Conservation (phyloP, 805 yeast genomes). For the Candida broadrunensis region DNA sequence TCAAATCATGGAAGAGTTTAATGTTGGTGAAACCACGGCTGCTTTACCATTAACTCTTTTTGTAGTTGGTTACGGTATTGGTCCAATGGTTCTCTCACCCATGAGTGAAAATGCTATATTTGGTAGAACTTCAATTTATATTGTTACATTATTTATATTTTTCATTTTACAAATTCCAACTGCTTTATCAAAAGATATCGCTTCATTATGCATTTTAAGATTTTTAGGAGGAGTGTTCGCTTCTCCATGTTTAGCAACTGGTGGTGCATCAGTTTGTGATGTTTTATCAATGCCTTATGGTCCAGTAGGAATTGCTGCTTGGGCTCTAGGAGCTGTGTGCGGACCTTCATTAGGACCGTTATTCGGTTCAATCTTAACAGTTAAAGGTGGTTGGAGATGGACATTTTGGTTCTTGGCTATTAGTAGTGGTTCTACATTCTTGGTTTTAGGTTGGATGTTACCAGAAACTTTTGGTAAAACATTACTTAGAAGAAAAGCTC, state of each 20-base stretch:
- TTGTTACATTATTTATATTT: conserved; percentile 45
- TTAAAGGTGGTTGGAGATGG: conserved; percentile 44
- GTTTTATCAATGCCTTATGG: conserved; percentile 37
- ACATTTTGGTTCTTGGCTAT: conserved; percentile 51
- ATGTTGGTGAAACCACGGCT: conserved; percentile 41
- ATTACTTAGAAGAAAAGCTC: conserved; percentile 46
- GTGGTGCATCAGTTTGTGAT: conserved; percentile 58
- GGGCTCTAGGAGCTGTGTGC: conserved; percentile 52
- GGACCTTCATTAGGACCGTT: conserved; percentile 59
- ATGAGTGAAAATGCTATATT: conserved; percentile 51
- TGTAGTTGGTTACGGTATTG: conserved; percentile 60
- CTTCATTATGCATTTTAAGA: conserved; percentile 48
- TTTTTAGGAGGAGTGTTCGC: conserved; percentile 56
- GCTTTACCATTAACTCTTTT: conserved; percentile 52
- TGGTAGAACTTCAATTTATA: conserved; percentile 53
- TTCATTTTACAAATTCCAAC: conserved; percentile 54
- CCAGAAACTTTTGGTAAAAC: conserved; percentile 49
- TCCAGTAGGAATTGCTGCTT: conserved; percentile 46
- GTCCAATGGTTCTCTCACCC: conserved; percentile 59
- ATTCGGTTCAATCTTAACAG: conserved; percentile 54
- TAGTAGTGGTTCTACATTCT: conserved; percentile 33
- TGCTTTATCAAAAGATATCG: conserved; percentile 49
- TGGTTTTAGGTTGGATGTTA: conserved; percentile 35
- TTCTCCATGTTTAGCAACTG: conserved; percentile 55
- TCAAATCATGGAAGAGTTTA: conserved; percentile 43